These are phyloP conservation scores for Phytophthora nicotianae DNA, from an alignment of 352 stramenopile genomes.

Conservation along the genomic window DNA sequence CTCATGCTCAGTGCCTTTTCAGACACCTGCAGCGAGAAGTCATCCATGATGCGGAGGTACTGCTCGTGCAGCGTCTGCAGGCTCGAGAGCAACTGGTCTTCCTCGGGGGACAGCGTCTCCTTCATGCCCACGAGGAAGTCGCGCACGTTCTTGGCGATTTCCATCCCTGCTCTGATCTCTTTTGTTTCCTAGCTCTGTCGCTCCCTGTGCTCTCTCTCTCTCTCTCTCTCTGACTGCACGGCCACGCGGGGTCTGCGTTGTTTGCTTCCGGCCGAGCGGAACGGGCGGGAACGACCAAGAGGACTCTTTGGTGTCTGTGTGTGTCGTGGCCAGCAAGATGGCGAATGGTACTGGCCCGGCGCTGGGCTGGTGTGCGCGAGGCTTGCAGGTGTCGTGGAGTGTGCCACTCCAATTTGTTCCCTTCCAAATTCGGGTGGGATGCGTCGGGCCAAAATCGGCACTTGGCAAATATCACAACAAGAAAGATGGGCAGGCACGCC, in stretches of 20 bases:
- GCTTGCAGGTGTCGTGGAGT: constrained; percentile 21
- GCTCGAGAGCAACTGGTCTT: constrained; percentile 67
- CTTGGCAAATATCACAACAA: constrained; percentile 37
- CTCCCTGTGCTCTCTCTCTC: constrained; percentile 20
- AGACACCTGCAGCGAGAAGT: constrained; percentile 61
- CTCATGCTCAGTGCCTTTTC: constrained; percentile 70
- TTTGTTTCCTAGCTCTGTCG: constrained; percentile 24
- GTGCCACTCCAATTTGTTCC: constrained; percentile 36
- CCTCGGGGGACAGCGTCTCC: constrained; percentile 67
- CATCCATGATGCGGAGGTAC: constrained; percentile 76
- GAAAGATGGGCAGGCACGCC: constrained; percentile 31
- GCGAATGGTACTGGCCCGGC: constrained; percentile 45
- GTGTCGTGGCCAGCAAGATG: constrained; percentile 52
- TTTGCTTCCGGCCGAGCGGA: constrained; percentile 25
- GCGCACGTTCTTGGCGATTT: constrained; percentile 81
- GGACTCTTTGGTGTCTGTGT: constrained; percentile 24
- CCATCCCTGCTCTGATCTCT: constrained; percentile 47
- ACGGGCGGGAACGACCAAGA: constrained; percentile 17
- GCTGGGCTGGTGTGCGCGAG: constrained; percentile 29
- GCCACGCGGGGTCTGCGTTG: constrained; percentile 15
- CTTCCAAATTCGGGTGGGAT: constrained; percentile 42
- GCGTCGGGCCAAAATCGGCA: constrained; percentile 24
- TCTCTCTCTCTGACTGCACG: constrained; percentile 17
- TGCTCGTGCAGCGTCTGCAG: constrained; percentile 71
- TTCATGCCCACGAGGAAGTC: constrained; percentile 86